Percentiles rank a stretch among this genome's conserved stretches.
phyloP scores from a whole-genome alignment of 306 rosid genomes.

The Betula pendula region DNA sequence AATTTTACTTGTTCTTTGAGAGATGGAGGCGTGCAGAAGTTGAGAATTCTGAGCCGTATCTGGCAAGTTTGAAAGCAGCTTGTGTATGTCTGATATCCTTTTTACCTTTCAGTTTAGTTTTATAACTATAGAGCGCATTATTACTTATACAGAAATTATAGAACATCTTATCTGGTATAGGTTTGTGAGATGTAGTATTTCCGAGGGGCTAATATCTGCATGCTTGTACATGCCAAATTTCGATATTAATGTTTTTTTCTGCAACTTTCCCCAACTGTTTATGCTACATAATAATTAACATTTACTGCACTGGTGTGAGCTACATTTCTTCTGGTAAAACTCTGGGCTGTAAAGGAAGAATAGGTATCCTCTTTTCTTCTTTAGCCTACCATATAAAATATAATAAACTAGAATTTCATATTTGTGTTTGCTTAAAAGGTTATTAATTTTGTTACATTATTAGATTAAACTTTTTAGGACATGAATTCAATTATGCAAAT shows the following conservation, averaged over 20 bases:
- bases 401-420: background rate
- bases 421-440: background rate
- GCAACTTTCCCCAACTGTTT: background rate
- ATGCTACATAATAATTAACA: background rate
- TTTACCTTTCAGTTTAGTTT: slow-evolving; percentile 3
- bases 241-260: background rate
- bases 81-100: slow-evolving; percentile 54
- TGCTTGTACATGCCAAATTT: background rate
- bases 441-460: background rate
- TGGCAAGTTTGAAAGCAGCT: slow-evolving; percentile 50
- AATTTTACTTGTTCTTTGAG: slow-evolving; percentile 60
- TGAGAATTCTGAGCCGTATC: slow-evolving; percentile 54
- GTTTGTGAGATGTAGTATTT: background rate
- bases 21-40: slow-evolving; percentile 89
- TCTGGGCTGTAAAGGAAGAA: slow-evolving; percentile 8
- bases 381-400: background rate
- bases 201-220: background rate
- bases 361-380: background rate
- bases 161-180: background rate
- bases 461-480: background rate
- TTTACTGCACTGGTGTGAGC: background rate
- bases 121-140: background rate
- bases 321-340: background rate
- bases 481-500: no score
- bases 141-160: background rate